phyloP scores from a whole-genome alignment of 306 rosid genomes.

The Cajanus cajan region DNA sequence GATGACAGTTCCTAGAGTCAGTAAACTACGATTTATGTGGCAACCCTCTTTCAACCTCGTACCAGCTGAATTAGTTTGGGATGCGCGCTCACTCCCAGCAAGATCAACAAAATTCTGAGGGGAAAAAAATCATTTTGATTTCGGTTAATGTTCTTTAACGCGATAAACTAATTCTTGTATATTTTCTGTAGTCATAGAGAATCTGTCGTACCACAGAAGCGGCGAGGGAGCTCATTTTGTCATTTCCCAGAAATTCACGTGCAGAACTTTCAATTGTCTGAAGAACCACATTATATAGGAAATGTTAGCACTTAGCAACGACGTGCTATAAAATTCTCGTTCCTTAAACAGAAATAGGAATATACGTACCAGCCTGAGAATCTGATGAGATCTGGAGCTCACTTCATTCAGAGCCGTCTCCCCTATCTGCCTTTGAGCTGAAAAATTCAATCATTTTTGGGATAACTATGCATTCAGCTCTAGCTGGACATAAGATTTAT shows the following conservation, averaged over 20 bases:
- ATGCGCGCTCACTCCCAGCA: slow-evolving; percentile 98
- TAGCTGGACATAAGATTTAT: slow-evolving; percentile 2
- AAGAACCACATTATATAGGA: slow-evolving; percentile 25
- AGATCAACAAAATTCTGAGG: slow-evolving; percentile 94
- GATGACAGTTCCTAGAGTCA: slow-evolving; percentile 89
- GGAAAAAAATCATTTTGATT: slow-evolving; percentile 10
- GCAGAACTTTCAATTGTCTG: slow-evolving; percentile 90
- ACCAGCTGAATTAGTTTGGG: slow-evolving; percentile 91
- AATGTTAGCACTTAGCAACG: slow-evolving; percentile 14
- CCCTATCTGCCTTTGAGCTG: slow-evolving; percentile 96
- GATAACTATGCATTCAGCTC: slow-evolving; percentile 21
- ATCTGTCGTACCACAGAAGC: slow-evolving; percentile 78
- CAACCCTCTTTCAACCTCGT: slow-evolving; percentile 94
- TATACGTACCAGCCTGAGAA: slow-evolving; percentile 73
- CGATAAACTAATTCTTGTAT: background rate
- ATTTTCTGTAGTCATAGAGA: background rate
- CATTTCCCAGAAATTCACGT: slow-evolving; percentile 70
- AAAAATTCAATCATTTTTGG: slow-evolving; percentile 12
- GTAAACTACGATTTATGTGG: slow-evolving; percentile 93
- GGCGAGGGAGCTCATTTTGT: slow-evolving; percentile 74
- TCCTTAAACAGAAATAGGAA: background rate
- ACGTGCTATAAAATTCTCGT: background rate
- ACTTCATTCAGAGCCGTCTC: slow-evolving; percentile 91
- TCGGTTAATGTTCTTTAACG: background rate
- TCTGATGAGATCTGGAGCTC: slow-evolving; percentile 98